These are phyloP conservation scores for Canna indica DNA, from an alignment of 176 grass and related monocot genomes.

Conservation along the genomic window DNA sequence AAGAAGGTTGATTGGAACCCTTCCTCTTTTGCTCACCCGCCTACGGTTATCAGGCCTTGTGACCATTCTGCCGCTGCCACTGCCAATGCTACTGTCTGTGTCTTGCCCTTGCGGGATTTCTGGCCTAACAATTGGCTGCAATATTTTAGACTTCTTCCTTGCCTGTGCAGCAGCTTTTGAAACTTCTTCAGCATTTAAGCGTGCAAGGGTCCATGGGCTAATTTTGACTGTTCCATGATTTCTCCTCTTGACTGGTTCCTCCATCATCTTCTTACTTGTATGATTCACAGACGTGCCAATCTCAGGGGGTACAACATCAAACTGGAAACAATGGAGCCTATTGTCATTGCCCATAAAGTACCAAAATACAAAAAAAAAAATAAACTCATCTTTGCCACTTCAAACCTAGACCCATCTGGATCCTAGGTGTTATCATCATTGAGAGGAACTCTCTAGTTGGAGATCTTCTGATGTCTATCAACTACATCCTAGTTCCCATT, in stretches of 20 bases:
- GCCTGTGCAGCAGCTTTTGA: slow-evolving; percentile 80
- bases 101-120: slow-evolving; percentile 25
- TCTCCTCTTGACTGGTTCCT: slow-evolving; percentile 66
- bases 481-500: no score
- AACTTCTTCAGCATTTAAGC: slow-evolving; percentile 94
- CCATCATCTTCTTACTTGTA: slow-evolving; percentile 49
- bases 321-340: slow-evolving; percentile 35
- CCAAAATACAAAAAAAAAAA: background rate
- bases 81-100: slow-evolving; percentile 23
- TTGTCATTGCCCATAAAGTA: slow-evolving; percentile 5
- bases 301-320: slow-evolving; percentile 92
- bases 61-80: slow-evolving; percentile 27
- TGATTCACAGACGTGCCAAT: slow-evolving; percentile 48
- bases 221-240: slow-evolving; percentile 63
- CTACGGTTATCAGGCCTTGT: slow-evolving; percentile 29
- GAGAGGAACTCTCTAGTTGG: no score
- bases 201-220: slow-evolving; percentile 90
- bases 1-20: slow-evolving; percentile 48
- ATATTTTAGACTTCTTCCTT: slow-evolving; percentile 77
- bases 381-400: background rate
- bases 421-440: no score
- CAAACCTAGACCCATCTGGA: no score
- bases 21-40: slow-evolving; percentile 34
- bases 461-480: no score
- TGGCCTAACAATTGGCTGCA: slow-evolving; percentile 51